phyloP scores from a whole-genome alignment of 2,329 filamentous ascomycete species.

The Macroventuria anomochaeta region DNA sequence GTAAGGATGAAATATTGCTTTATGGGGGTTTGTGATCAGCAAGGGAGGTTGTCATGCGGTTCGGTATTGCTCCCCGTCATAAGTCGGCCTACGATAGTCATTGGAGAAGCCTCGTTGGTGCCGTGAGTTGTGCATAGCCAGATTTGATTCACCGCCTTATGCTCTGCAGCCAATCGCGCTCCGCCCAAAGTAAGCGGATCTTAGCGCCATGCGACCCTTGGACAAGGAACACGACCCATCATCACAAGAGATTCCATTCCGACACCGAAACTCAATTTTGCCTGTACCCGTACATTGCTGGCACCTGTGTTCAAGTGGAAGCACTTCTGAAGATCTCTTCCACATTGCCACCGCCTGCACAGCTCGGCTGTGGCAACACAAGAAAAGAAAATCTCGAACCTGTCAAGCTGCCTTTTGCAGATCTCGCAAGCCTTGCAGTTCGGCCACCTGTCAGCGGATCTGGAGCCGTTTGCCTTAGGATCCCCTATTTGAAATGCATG shows the following conservation, averaged over 20 bases:
- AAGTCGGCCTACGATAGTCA: constrained; percentile 23
- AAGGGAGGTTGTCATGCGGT: constrained; percentile 25
- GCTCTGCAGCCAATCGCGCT: constrained; percentile 26
- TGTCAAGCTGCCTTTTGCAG: constrained; percentile 5
- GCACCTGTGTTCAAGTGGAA: neutral
- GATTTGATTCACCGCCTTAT: constrained; percentile 17
- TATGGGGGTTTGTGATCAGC: constrained; percentile 23
- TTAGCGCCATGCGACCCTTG: constrained; percentile 20
- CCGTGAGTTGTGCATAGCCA: constrained; percentile 11
- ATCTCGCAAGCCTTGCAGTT: constrained; percentile 18
- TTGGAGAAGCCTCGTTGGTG: constrained; percentile 27
- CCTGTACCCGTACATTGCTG: neutral
- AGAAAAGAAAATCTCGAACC: constrained; percentile 17
- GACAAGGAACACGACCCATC: constrained; percentile 3
- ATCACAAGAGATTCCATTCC: constrained; percentile 1
- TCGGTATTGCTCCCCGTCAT: constrained; percentile 28
- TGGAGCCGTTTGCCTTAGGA: constrained; percentile 25
- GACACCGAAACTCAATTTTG: neutral
- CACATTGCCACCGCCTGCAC: neutral
- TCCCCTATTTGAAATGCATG: constrained; percentile 19
- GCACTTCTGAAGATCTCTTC: neutral
- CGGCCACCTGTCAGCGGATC: constrained; percentile 22
- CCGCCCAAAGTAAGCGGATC: constrained; percentile 32
- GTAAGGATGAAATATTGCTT: constrained; percentile 24
- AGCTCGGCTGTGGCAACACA: constrained; percentile 17